Evolutionary conservation across 257 asterid genomes (phyloP).

Genomic region (Henckelia pumila): DNA sequence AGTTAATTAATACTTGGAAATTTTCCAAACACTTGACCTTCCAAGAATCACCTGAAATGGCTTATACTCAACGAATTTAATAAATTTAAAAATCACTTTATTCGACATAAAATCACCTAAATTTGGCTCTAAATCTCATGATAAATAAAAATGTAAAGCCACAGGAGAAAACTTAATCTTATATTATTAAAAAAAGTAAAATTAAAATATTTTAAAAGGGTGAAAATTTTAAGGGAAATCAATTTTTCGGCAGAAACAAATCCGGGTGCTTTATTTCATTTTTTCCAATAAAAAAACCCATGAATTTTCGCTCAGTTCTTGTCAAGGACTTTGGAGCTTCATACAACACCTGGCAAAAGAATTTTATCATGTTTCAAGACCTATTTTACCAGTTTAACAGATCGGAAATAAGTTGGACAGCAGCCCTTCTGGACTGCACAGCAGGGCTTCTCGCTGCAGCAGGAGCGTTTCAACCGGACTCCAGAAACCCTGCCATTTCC

Average conservation of each 20-base stretch:
- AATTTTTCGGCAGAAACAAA: too few relatives aligned
- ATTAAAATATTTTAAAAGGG: too few relatives aligned
- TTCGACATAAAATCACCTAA: background rate
- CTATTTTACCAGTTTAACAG: background rate
- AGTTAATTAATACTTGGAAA: too few relatives aligned
- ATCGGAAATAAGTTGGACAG: background rate
- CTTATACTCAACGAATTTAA: too few relatives aligned
- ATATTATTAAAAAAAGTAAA: too few relatives aligned
- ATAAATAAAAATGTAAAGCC: background rate
- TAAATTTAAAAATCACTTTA: too few relatives aligned
- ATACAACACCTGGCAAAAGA: background rate
- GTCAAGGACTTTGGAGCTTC: background rate
- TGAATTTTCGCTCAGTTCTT: background rate
- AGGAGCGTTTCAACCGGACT: background rate
- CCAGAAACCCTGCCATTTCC: background rate
- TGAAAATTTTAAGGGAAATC: too few relatives aligned
- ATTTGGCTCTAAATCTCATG: background rate
- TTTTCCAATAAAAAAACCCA: too few relatives aligned
- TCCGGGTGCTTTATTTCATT: too few relatives aligned
- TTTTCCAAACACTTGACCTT: background rate
- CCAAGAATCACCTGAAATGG: background rate
- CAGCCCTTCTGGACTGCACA: background rate
- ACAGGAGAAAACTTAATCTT: too few relatives aligned
- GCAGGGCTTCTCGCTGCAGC: background rate
- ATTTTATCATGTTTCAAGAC: background rate